Percentiles rank a stretch among this genome's conserved stretches.
Conservation (phyloP, 176 grass and related monocot genomes). For the Oryza brachyantha region DNA sequence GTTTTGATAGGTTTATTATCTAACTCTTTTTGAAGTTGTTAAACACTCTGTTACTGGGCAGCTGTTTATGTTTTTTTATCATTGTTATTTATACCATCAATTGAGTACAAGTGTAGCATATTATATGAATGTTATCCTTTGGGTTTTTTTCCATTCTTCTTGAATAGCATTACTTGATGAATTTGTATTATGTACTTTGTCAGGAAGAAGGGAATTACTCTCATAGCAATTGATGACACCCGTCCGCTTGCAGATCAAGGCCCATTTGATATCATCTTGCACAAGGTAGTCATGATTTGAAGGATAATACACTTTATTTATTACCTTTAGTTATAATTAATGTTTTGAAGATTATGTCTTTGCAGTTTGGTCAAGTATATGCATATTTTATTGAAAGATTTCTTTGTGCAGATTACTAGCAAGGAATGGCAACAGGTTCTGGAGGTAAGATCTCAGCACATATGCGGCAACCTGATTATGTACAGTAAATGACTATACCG, state of each 20-base stretch:
- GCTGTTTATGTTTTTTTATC: not conserved
- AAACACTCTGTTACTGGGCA: not conserved
- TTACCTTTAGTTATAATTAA: conserved; percentile 4
- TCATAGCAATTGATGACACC: conserved; percentile 68
- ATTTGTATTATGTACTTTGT: conserved; percentile 8
- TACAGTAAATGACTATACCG: not conserved
- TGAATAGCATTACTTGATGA: not conserved
- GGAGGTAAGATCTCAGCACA: conserved; percentile 55
- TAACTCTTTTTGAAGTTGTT: not conserved
- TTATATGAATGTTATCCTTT: not conserved
- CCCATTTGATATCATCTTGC: conserved; percentile 92
- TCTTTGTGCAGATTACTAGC: conserved; percentile 54
- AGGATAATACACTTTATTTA: not conserved
- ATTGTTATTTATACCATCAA: not conserved
- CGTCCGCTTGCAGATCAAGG: conserved; percentile 76
- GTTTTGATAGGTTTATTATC: not conserved
- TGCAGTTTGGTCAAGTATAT: not conserved
- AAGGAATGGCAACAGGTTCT: conserved; percentile 84
- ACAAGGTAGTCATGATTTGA: conserved; percentile 52
- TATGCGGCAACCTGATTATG: conserved; percentile 3
- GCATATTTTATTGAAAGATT: not conserved
- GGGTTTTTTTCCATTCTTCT: conserved; percentile 11
- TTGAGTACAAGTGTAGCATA: not conserved
- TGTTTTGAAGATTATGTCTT: conserved; percentile 6
- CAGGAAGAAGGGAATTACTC: conserved; percentile 92